These are phyloP conservation scores for Spirogloea muscicola DNA, from an alignment of 139 green algal species.

Conservation along the genomic window DNA sequence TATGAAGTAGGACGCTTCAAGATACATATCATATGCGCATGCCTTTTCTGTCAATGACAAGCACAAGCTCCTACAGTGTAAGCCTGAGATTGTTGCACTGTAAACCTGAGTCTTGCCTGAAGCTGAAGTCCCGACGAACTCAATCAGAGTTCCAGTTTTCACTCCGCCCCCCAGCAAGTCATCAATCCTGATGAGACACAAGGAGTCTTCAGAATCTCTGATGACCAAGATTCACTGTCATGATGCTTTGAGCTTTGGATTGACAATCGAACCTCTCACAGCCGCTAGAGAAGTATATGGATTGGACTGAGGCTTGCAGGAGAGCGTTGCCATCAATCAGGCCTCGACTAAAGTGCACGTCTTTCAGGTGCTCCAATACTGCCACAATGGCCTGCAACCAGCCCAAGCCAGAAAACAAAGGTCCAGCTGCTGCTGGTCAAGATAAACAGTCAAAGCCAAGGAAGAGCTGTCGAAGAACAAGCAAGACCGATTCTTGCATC, in stretches of 20 bases:
- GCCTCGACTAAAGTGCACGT: neutral
- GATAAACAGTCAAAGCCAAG: too few species aligned
- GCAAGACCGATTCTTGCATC: too few species aligned
- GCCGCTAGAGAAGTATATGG: neutral
- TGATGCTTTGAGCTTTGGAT: neutral
- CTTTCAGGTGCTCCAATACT: neutral
- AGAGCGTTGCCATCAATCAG: neutral
- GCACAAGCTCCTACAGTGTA: too few species aligned
- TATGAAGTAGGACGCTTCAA: too few species aligned
- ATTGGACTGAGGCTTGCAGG: neutral
- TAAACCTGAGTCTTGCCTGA: constrained; percentile 10
- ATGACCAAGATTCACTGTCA: neutral
- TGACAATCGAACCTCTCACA: neutral
- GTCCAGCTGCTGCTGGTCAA: too few species aligned
- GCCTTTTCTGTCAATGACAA: too few species aligned
- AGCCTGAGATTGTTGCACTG: too few species aligned
- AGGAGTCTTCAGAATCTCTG: neutral
- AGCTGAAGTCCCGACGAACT: neutral
- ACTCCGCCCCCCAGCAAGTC: neutral
- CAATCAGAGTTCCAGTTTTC: neutral
- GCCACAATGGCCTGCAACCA: neutral
- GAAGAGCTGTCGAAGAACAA: too few species aligned
- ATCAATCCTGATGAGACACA: neutral
- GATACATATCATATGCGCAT: too few species aligned
- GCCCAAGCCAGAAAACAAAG: neutral